These are phyloP conservation scores for Stachybotrys chartarum DNA, from an alignment of 2,329 filamentous ascomycete genomes.

Conservation along the genomic window DNA sequence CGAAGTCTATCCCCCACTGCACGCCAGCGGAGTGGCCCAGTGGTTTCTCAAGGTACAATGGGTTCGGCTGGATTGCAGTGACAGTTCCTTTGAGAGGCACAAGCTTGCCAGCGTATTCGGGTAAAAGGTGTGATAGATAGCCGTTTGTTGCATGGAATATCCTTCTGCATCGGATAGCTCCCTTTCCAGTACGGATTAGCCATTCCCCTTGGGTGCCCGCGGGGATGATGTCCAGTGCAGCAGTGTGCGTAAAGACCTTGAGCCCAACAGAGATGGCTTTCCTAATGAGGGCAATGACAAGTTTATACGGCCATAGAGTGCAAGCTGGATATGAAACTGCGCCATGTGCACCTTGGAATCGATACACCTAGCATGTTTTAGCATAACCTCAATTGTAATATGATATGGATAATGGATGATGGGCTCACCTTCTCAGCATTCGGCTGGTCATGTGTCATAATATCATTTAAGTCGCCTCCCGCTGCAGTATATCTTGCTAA, in stretches of 20 bases:
- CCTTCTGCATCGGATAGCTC: neutral
- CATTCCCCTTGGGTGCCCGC: neutral
- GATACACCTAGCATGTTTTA: neutral
- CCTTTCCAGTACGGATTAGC: neutral
- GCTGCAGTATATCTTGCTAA: too few relatives aligned
- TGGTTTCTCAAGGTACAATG: neutral
- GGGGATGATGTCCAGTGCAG: neutral
- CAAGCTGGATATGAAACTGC: neutral
- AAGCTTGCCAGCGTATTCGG: neutral
- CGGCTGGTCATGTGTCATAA: too few relatives aligned
- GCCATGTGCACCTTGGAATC: neutral
- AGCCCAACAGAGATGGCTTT: neutral
- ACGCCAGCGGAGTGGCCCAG: neutral
- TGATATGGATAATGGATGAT: too few relatives aligned
- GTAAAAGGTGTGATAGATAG: neutral
- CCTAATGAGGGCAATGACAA: neutral
- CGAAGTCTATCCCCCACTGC: neutral
- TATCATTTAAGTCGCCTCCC: too few relatives aligned
- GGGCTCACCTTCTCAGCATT: too few relatives aligned
- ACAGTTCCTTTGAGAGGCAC: neutral
- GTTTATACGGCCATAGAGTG: neutral
- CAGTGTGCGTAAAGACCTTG: neutral
- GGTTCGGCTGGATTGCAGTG: neutral
- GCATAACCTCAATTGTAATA: too few relatives aligned
- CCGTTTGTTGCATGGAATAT: constrained; percentile 1